Evolutionary conservation across 2,329 filamentous ascomycete genomes (phyloP).

Genomic region (Stemphylium beticola): DNA sequence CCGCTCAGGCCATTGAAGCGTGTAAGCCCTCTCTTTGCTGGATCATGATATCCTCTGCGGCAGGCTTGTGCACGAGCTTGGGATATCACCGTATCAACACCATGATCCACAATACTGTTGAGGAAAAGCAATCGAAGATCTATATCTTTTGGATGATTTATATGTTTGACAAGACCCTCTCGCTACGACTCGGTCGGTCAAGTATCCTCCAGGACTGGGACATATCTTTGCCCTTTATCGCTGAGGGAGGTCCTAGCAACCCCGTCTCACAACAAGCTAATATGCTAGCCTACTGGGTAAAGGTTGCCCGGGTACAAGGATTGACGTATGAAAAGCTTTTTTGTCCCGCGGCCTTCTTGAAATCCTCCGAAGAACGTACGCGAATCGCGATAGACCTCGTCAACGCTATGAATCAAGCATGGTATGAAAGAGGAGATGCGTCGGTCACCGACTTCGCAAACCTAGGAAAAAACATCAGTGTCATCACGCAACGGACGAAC

Average conservation of each 20-base stretch:
- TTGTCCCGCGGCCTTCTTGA: constrained; percentile 43
- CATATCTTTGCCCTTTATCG: constrained; percentile 37
- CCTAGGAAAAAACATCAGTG: not conserved
- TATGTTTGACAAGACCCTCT: constrained; percentile 48
- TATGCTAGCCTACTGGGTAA: constrained; percentile 45
- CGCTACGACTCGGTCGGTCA: constrained; percentile 46
- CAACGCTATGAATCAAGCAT: constrained; percentile 34
- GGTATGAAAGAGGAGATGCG: constrained; percentile 37
- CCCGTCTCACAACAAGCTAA: constrained; percentile 18
- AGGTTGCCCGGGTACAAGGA: constrained; percentile 43
- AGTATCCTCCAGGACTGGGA: constrained; percentile 50
- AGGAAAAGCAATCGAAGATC: constrained; percentile 38
- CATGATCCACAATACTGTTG: constrained; percentile 41
- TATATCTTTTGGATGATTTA: constrained; percentile 49
- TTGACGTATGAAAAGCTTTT: constrained; percentile 47
- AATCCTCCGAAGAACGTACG: constrained; percentile 32
- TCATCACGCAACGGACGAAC: not conserved
- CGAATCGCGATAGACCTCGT: constrained; percentile 36
- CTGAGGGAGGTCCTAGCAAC: constrained; percentile 7
- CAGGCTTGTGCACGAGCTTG: constrained; percentile 38
- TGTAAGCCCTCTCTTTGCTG: constrained; percentile 47
- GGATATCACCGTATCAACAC: constrained; percentile 47
- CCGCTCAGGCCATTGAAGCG: constrained; percentile 42
- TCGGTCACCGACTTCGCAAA: constrained; percentile 15
- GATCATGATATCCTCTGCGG: constrained; percentile 40